Conservation (phyloP, 2,329 filamentous ascomycete genomes). For the Cladosporium sphaerospermum region DNA sequence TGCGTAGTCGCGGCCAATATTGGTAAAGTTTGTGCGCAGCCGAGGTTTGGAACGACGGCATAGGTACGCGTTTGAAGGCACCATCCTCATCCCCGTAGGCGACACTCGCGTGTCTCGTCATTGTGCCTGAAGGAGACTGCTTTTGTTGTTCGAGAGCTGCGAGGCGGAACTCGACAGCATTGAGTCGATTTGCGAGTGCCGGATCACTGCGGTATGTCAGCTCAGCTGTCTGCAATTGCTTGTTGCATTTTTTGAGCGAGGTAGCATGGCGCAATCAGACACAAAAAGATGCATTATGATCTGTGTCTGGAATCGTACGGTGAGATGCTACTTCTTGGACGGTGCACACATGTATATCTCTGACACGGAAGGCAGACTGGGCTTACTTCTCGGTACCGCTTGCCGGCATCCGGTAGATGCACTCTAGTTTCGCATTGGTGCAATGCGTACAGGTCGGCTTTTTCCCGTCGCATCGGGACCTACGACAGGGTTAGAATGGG, state of each 20-base stretch:
- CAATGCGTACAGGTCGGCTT: slow-evolving; percentile 10
- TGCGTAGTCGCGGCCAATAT: slow-evolving; percentile 10
- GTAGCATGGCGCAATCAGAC: too few species aligned
- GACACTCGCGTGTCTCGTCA: slow-evolving; percentile 3
- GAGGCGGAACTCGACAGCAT: slow-evolving; percentile 4
- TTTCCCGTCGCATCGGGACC: slow-evolving; percentile 10
- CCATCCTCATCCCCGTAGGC: slow-evolving; percentile 3
- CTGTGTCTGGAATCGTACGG: too few species aligned
- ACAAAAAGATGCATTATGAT: too few species aligned
- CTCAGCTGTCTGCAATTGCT: too few species aligned
- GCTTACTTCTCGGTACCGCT: slow-evolving; percentile 8
- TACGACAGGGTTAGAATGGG: neutral
- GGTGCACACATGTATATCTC: too few species aligned
- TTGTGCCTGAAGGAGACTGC: neutral
- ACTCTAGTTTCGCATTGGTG: slow-evolving; percentile 11
- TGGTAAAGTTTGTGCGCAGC: slow-evolving; percentile 10
- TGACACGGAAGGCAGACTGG: neutral
- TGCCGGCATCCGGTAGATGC: slow-evolving; percentile 7
- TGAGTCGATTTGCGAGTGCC: neutral
- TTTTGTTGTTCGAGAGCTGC: slow-evolving; percentile 7
- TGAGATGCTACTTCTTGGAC: too few species aligned
- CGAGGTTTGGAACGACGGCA: slow-evolving; percentile 8
- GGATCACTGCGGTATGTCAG: neutral
- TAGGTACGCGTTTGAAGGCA: slow-evolving; percentile 10
- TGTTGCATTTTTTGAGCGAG: too few species aligned